Percentiles rank a stretch among this genome's conserved stretches.
Evolutionary conservation across 2,329 filamentous ascomycete genomes (phyloP).

Genomic region (Teratosphaeria gauchensis): DNA sequence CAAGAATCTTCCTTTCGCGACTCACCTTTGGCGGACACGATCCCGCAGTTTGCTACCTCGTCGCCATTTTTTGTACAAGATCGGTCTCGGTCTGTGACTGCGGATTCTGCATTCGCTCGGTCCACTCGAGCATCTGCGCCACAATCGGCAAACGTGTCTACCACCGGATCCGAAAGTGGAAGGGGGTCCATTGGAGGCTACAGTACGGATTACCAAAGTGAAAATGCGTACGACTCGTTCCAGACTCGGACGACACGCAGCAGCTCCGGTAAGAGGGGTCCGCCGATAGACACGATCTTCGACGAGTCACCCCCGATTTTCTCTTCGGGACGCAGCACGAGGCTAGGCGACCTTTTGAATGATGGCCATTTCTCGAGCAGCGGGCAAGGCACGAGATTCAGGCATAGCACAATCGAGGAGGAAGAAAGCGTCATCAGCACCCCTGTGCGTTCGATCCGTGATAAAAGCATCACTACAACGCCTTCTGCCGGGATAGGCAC

Average conservation of each 20-base stretch:
- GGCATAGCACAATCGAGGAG: slow-evolving; percentile 41
- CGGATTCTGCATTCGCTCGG: slow-evolving; percentile 6
- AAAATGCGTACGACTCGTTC: slow-evolving; percentile 67
- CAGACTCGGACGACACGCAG: slow-evolving; percentile 61
- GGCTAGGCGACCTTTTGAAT: slow-evolving; percentile 40
- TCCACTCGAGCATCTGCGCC: slow-evolving; percentile 43
- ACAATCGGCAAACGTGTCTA: slow-evolving; percentile 53
- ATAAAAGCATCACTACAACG: slow-evolving; percentile 25
- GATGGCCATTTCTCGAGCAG: slow-evolving; percentile 35
- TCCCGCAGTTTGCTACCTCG: slow-evolving; percentile 7
- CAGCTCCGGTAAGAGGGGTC: slow-evolving; percentile 57
- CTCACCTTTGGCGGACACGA: slow-evolving; percentile 6
- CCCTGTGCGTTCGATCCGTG: slow-evolving; percentile 35
- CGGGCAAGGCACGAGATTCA: slow-evolving; percentile 23
- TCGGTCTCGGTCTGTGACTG: slow-evolving; percentile 8
- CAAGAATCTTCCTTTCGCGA: slow-evolving; percentile 8
- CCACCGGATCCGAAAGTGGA: slow-evolving; percentile 61
- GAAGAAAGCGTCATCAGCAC: slow-evolving; percentile 35
- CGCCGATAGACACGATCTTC: slow-evolving; percentile 67
- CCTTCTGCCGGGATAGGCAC: slow-evolving; percentile 26
- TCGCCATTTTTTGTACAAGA: slow-evolving; percentile 7
- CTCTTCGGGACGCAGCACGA: slow-evolving; percentile 25
- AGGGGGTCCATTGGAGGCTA: slow-evolving; percentile 62
- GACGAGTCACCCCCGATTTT: slow-evolving; percentile 54
- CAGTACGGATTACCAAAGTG: slow-evolving; percentile 68